Conservation (phyloP, 192 early-diverging fungal genomes). For the Phycomyces blakesleeanus region DNA sequence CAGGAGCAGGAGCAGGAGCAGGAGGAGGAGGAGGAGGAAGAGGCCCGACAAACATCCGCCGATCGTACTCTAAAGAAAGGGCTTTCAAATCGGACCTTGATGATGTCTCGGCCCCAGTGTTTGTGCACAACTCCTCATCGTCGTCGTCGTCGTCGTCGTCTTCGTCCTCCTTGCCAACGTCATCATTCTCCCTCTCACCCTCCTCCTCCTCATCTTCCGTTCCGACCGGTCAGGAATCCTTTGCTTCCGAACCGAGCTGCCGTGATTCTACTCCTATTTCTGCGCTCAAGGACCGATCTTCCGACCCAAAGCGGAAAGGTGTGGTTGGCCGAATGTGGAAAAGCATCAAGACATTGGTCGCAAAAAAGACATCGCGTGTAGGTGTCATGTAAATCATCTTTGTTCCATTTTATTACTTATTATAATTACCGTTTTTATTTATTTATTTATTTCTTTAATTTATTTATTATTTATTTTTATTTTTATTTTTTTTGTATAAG, state of each 20-base stretch:
- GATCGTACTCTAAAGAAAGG: too few relatives aligned
- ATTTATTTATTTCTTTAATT: too few relatives aligned
- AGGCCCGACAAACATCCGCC: background rate
- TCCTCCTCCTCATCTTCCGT: too few relatives aligned
- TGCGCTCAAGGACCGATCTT: background rate
- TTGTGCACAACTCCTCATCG: too few relatives aligned
- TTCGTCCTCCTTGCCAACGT: too few relatives aligned
- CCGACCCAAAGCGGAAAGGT: background rate
- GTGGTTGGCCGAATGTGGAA: conserved; percentile 18
- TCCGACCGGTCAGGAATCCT: too few relatives aligned
- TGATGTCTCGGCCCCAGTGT: too few relatives aligned
- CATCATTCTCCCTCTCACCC: too few relatives aligned
- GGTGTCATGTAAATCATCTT: conserved; percentile 17
- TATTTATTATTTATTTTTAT: too few relatives aligned
- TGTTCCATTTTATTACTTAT: background rate
- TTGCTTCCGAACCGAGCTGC: background rate
- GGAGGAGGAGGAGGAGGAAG: background rate
- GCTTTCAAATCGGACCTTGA: too few relatives aligned
- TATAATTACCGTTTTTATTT: background rate
- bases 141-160: too few relatives aligned
- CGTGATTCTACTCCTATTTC: background rate
- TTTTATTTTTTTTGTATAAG: too few relatives aligned
- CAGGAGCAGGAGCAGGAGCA: background rate
- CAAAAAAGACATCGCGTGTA: conserved; percentile 23
- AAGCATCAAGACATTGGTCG: conserved; percentile 18